Evolutionary conservation across 495 filamentous ascomycete genomes (phyloP), one percentile per base, ranked within the genome.

Genomic region (Evansstolkia leycettana): DNA sequence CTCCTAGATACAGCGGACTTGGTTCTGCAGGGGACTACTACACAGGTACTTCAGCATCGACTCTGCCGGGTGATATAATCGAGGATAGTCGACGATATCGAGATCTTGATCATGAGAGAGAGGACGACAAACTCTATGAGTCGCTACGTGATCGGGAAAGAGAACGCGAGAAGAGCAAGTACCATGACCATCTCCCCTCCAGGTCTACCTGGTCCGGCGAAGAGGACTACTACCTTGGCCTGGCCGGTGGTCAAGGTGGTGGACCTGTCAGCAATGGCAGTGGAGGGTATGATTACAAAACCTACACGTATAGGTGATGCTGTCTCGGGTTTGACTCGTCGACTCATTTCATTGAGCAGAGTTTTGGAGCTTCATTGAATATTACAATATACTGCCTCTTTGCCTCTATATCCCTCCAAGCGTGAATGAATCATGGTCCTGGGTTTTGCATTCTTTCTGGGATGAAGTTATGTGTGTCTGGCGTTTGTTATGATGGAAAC

Each of bases 151-250:
- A 38, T 8, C 39, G 43, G 11, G 52, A 51, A 27, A 48, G 47
- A 29, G 50, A 57, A 28, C 50, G 52, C 17, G 52, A 55, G 26
- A 51, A 47, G 36, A 43, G 36, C 36, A 45, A 47, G 28, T 49
- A 53, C 25, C 38, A 45, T 17, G 45, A 57, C 27, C 47, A 46
- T 23, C 23, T 39, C 7, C 26, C 43, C 16, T 38, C 45, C 16
- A 41, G 50, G 17, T 36, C 43, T 11, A 60, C 42, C 32, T 51
- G 58, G 38, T 38, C 37, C 4, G 28, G 34, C 19, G 58, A 59
- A 5, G 62, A 68, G 10, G 58, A 61, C 13, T 62, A 60, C 37
- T 63, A 65, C 38, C 56, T 58, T n/a, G 54, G 58, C 9, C 36
- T 57, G 39, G 41, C 57, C 15, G 55, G 54, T 31, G 53, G 55